phyloP scores from a whole-genome alignment of 192 early-diverging fungal species.

The Funneliformis geosporum region DNA sequence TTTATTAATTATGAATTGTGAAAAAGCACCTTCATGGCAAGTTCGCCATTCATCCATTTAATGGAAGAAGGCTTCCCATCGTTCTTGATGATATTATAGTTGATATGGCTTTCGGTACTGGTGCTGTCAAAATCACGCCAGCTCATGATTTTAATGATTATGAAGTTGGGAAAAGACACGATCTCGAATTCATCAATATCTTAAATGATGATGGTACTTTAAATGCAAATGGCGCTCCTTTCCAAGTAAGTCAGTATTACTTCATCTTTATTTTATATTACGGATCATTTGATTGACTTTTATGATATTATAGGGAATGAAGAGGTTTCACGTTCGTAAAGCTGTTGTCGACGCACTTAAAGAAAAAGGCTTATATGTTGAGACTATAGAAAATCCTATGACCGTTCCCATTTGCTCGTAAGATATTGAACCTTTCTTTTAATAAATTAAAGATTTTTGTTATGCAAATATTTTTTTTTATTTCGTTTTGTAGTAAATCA shows the following conservation, averaged over 20 bases:
- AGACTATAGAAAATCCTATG: constrained; percentile 91
- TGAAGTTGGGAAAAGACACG: constrained; percentile 91
- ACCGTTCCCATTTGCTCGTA: constrained; percentile 81
- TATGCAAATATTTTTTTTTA: not conserved
- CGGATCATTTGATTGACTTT: not conserved
- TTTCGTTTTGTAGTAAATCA: constrained; percentile 56
- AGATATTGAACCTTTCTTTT: not conserved
- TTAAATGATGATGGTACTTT: constrained; percentile 95
- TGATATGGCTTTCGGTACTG: constrained; percentile 94
- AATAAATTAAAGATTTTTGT: not conserved
- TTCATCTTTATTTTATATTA: not conserved
- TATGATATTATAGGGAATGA: constrained; percentile 62
- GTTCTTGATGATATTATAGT: constrained; percentile 83
- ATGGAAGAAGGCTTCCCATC: constrained; percentile 87
- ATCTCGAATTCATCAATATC: constrained; percentile 94
- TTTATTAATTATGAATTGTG: constrained; percentile 1
- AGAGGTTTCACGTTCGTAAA: constrained; percentile 91
- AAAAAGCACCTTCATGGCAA: constrained; percentile 87
- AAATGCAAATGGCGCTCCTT: constrained; percentile 89
- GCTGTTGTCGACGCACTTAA: constrained; percentile 86
- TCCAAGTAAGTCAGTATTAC: constrained; percentile 39
- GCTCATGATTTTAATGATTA: constrained; percentile 99
- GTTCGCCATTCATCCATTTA: constrained; percentile 91
- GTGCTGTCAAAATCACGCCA: constrained; percentile 99
- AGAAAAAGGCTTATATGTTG: constrained; percentile 85